phyloP scores from a whole-genome alignment of 208 protist species.

The Novymonas esmeraldas region DNA sequence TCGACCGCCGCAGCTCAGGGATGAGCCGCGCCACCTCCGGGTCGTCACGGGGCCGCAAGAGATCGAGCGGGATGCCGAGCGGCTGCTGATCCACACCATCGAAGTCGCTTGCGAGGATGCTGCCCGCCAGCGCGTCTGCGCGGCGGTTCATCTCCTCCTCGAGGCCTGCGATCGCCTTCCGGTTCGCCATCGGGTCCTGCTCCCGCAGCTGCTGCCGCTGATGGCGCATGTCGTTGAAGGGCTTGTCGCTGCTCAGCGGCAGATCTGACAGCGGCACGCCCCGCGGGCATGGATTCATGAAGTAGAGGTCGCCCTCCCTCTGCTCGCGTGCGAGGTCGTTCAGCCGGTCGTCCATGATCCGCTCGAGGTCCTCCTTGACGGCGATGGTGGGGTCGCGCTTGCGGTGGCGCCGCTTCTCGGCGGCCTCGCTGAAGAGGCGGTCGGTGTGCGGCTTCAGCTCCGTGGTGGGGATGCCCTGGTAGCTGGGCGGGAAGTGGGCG shows the following conservation, averaged over 20 bases:
- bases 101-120: slow-evolving; percentile 56
- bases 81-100: slow-evolving; percentile 58
- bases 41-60: slow-evolving; percentile 62
- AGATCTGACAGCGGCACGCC: slow-evolving; percentile 41
- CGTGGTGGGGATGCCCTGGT: slow-evolving; percentile 54
- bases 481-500: slow-evolving; percentile 45
- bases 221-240: slow-evolving; percentile 51
- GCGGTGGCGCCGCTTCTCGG: slow-evolving; percentile 44
- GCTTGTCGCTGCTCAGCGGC: slow-evolving; percentile 42
- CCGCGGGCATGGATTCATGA: slow-evolving; percentile 55
- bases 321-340: slow-evolving; percentile 63
- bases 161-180: slow-evolving; percentile 45
- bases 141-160: slow-evolving; percentile 71
- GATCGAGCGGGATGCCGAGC: slow-evolving; percentile 61
- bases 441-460: slow-evolving; percentile 66
- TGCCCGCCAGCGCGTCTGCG: slow-evolving; percentile 40
- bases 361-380: slow-evolving; percentile 53
- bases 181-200: slow-evolving; percentile 51
- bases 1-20: slow-evolving; percentile 40
- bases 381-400: slow-evolving; percentile 34
- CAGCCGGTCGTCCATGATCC: slow-evolving; percentile 67
- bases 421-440: slow-evolving; percentile 59
- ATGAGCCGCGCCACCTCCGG: slow-evolving; percentile 47
- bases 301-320: slow-evolving; percentile 79
- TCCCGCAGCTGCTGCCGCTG: slow-evolving; percentile 53